Percentiles rank a stretch among this genome's conserved stretches.
phyloP scores from a whole-genome alignment of 768 basidiomycete genomes.

The Kondoa subrosea region DNA sequence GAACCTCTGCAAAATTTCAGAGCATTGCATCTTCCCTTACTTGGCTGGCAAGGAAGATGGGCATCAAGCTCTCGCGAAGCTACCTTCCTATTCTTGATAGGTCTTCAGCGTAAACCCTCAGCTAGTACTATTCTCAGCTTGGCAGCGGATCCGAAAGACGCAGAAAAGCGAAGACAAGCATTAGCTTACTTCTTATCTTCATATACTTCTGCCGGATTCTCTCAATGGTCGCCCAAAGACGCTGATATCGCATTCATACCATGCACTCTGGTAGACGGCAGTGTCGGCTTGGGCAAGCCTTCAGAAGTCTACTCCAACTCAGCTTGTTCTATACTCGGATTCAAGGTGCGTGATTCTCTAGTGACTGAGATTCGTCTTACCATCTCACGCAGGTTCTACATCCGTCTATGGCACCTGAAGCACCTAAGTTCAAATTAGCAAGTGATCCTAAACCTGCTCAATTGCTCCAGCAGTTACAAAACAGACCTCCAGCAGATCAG shows the following conservation, averaged over 20 bases:
- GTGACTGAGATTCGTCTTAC: background rate
- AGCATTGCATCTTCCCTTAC: conserved; percentile 54
- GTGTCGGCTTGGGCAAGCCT: background rate
- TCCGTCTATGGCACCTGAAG: conserved; percentile 17
- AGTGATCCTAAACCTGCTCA: conserved; percentile 18
- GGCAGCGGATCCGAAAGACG: conserved; percentile 42
- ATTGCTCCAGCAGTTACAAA: conserved; percentile 19
- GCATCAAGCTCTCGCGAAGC: conserved; percentile 50
- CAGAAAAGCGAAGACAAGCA: conserved; percentile 43
- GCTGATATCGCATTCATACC: background rate
- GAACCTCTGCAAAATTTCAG: conserved; percentile 63
- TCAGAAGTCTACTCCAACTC: background rate
- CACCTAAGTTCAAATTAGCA: conserved; percentile 20
- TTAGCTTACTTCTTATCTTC: conserved; percentile 49
- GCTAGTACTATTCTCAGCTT: conserved; percentile 50
- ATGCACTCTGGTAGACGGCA: background rate
- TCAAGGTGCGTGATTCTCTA: background rate
- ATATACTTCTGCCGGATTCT: background rate
- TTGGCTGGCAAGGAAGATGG: conserved; percentile 88
- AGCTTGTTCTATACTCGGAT: conserved; percentile 1
- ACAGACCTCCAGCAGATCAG: conserved; percentile 16
- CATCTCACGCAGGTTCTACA: conserved; percentile 33
- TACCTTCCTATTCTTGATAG: conserved; percentile 54
- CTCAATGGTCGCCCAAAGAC: background rate
- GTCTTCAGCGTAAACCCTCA: conserved; percentile 44